These are phyloP conservation scores for Westerdykella sp. DNA, from an alignment of 2,329 filamentous ascomycete genomes.

Conservation along the genomic window DNA sequence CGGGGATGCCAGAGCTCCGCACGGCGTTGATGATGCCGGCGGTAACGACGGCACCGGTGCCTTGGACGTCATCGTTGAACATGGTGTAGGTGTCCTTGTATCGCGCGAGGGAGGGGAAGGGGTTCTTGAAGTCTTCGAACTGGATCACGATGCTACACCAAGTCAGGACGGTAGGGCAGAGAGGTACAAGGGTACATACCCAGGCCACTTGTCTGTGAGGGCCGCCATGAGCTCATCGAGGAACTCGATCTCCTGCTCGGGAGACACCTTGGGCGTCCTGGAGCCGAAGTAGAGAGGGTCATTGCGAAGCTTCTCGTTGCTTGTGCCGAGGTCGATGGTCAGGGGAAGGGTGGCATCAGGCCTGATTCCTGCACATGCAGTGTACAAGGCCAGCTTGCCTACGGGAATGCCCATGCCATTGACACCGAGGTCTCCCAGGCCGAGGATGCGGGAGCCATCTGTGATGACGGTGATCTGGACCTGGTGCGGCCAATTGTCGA, in stretches of 20 bases:
- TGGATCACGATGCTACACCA: conserved; percentile 65
- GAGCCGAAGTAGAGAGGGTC: conserved; percentile 89
- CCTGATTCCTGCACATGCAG: conserved; percentile 88
- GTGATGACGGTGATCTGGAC: conserved; percentile 97
- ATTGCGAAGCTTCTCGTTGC: conserved; percentile 59
- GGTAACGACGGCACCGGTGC: conserved; percentile 90
- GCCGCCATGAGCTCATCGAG: conserved; percentile 97
- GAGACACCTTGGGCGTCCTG: conserved; percentile 70
- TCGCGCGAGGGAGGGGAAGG: conserved; percentile 85
- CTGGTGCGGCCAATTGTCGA: conserved; percentile 88
- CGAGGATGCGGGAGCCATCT: conserved; percentile 87
- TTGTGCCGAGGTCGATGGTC: conserved; percentile 58
- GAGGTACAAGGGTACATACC: conserved; percentile 40
- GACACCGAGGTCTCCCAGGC: conserved; percentile 89
- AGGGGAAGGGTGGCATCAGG: conserved; percentile 62
- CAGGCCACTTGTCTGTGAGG: conserved; percentile 68
- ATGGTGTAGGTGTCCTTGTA: conserved; percentile 86
- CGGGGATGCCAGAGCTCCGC: conserved; percentile 75
- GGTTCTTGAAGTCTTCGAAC: conserved; percentile 97
- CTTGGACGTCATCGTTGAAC: conserved; percentile 99
- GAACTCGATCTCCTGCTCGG: conserved; percentile 79
- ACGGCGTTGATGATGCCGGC: conserved; percentile 72
- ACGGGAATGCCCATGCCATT: conserved; percentile 98
- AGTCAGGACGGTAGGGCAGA: conserved; percentile 19
- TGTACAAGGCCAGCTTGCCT: conserved; percentile 93